These are phyloP conservation scores for Scedosporium minutisporum DNA, from an alignment of 2,329 filamentous ascomycete species.

Conservation along the genomic window DNA sequence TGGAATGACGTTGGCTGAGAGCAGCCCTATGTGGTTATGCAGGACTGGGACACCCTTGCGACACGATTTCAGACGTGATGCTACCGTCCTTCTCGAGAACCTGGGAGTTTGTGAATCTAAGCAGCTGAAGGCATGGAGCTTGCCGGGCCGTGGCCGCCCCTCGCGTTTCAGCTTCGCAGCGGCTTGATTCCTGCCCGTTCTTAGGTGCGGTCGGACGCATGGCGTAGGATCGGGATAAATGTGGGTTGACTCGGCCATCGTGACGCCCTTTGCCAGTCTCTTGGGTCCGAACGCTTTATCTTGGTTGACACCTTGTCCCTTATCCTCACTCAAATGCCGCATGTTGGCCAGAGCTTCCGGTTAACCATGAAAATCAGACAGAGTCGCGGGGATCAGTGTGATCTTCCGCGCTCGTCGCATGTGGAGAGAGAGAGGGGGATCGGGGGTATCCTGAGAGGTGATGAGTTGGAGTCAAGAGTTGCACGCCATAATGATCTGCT, in stretches of 20 bases:
- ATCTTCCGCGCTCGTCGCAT: background rate
- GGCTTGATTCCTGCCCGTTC: background rate
- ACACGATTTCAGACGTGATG: background rate
- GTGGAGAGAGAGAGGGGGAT: background rate
- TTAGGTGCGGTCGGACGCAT: background rate
- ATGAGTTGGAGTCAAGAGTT: background rate
- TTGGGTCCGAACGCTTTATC: background rate
- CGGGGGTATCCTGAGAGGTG: background rate
- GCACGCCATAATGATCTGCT: background rate
- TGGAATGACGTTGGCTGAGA: background rate
- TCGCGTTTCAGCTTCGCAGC: background rate
- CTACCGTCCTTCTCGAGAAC: background rate
- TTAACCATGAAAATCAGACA: background rate
- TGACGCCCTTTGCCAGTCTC: background rate
- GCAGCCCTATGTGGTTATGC: background rate
- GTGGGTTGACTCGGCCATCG: background rate
- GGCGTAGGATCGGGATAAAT: background rate
- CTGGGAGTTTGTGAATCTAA: background rate
- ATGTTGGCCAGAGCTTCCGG: background rate
- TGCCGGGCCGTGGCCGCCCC: background rate
- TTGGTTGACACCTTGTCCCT: background rate
- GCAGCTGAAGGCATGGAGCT: background rate
- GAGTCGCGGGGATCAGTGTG: background rate
- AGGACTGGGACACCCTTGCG: background rate
- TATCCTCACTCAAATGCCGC: background rate